phyloP scores from a whole-genome alignment of 2,329 filamentous ascomycete species.

The Penicillium sp. region DNA sequence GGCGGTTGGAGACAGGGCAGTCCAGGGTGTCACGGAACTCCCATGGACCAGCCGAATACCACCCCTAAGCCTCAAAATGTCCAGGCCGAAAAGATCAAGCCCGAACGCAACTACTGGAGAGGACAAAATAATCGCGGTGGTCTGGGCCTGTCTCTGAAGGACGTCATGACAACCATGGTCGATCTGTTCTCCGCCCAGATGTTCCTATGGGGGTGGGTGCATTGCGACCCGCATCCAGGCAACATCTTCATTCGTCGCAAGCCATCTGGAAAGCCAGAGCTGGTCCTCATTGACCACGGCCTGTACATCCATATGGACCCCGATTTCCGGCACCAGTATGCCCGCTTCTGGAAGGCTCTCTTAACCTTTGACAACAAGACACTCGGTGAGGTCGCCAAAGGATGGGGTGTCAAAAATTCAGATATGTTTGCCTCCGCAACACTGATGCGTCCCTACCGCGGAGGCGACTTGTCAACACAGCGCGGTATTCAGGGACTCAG shows the following conservation, averaged over 20 bases:
- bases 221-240: constrained; percentile 95
- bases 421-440: constrained; percentile 92
- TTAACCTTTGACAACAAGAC: constrained; percentile 90
- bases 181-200: constrained; percentile 97
- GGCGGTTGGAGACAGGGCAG: constrained; percentile 75
- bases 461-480: constrained; percentile 69
- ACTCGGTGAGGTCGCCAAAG: constrained; percentile 67
- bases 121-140: constrained; percentile 72
- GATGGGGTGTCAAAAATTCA: constrained; percentile 85
- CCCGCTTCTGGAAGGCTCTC: constrained; percentile 87
- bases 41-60: constrained; percentile 57
- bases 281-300: constrained; percentile 95
- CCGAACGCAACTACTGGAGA: constrained; percentile 75
- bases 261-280: constrained; percentile 76
- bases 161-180: constrained; percentile 95
- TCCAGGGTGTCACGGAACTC: constrained; percentile 70
- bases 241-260: constrained; percentile 94
- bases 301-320: constrained; percentile 90
- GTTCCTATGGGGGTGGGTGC: constrained; percentile 93
- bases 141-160: constrained; percentile 75
- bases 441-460: constrained; percentile 84
- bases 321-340: constrained; percentile 81
- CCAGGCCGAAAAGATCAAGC: constrained; percentile 64
- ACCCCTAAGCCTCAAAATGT: constrained; percentile 38
- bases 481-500: constrained; percentile 53